These are phyloP conservation scores for Fusarium sp. DNA, from an alignment of 2,329 filamentous ascomycete genomes.

Conservation along the genomic window DNA sequence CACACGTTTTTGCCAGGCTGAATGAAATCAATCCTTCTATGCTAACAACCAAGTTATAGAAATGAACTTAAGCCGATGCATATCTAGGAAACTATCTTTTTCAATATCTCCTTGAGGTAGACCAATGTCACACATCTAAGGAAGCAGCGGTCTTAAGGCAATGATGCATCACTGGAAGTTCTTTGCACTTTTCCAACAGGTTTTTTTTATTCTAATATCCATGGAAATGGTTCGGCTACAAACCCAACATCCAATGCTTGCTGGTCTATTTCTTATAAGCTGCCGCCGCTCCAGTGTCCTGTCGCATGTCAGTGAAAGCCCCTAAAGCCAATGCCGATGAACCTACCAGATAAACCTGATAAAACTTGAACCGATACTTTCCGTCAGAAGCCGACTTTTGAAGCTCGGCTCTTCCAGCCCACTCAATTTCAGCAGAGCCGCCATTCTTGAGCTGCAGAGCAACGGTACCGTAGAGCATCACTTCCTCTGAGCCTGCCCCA, in stretches of 20 bases:
- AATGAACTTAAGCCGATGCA: no score
- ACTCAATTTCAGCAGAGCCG: constrained; percentile 34
- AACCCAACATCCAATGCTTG: constrained; percentile 58
- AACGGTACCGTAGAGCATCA: constrained; percentile 40
- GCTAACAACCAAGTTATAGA: no score
- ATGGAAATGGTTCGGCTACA: no score
- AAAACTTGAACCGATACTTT: constrained; percentile 38
- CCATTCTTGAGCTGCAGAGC: constrained; percentile 39
- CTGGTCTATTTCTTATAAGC: constrained; percentile 51
- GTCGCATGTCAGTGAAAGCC: background rate
- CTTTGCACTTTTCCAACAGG: no score
- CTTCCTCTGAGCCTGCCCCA: constrained; percentile 23
- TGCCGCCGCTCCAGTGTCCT: constrained; percentile 35
- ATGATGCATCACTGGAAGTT: no score
- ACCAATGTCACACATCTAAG: no score
- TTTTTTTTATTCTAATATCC: background rate
- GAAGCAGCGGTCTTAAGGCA: no score
- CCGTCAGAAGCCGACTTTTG: constrained; percentile 22
- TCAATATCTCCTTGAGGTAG: no score
- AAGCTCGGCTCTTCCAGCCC: constrained; percentile 34
- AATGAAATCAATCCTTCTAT: no score
- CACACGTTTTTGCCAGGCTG: no score
- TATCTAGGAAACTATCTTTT: no score
- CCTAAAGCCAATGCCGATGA: fast-evolving
- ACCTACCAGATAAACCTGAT: constrained; percentile 40